A percentile compares a stretch with the other conserved stretches of the same genome.
phyloP scores from a whole-genome alignment of 768 basidiomycete species.

The Tulasnella sp. region DNA sequence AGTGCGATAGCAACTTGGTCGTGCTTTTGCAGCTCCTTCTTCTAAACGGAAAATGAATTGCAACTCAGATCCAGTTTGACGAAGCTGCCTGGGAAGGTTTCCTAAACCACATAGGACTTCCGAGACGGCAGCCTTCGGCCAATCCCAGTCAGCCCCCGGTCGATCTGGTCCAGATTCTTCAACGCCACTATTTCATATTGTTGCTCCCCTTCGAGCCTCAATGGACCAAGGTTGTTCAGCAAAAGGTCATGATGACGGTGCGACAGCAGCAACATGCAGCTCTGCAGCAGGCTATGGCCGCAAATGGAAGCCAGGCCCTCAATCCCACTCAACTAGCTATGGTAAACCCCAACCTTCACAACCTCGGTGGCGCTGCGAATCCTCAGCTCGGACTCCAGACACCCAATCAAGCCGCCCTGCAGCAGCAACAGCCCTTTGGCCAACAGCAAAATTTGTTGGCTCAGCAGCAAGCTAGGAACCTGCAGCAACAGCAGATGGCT shows the following conservation, averaged over 20 bases:
- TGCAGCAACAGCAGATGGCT: conserved; percentile 1
- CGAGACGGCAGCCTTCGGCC: conserved; percentile 44
- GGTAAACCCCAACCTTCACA: conserved; percentile 12
- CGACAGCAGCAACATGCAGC: conserved; percentile 39
- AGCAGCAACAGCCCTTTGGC: background rate
- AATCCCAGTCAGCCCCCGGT: conserved; percentile 18
- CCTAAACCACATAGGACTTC: conserved; percentile 55
- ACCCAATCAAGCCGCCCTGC: background rate
- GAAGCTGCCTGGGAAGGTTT: conserved; percentile 56
- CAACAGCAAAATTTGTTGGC: conserved; percentile 12
- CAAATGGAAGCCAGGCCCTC: conserved; percentile 12
- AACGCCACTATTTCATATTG: conserved; percentile 56
- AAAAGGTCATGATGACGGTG: conserved; percentile 46
- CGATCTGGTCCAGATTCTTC: conserved; percentile 38
- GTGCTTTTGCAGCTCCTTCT: background rate
- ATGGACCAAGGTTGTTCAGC: conserved; percentile 37
- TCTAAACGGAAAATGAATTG: background rate
- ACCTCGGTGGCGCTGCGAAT: background rate
- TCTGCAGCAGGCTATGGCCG: conserved; percentile 26
- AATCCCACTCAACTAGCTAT: conserved; percentile 18
- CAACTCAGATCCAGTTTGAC: conserved; percentile 33
- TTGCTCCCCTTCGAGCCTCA: conserved; percentile 60
- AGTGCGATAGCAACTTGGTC: conserved; percentile 29
- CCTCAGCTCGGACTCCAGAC: background rate
- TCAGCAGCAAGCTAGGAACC: background rate